phyloP scores from a whole-genome alignment of 495 filamentous ascomycete species.

The Immersiella caudata region DNA sequence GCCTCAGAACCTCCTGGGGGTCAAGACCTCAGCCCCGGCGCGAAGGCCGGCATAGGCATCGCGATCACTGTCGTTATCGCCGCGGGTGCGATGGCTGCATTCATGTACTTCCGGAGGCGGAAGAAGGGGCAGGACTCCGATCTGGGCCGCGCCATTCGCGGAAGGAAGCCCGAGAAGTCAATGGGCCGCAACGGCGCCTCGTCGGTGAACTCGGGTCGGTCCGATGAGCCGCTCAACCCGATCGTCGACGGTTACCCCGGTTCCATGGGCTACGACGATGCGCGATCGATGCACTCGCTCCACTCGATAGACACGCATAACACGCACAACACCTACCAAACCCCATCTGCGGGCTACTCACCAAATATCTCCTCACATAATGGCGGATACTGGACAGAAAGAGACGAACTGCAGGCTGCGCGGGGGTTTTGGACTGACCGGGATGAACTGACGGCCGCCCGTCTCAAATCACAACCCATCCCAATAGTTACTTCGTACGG shows the following conservation, averaged over 20 bases:
- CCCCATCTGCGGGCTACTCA: conserved; percentile 30
- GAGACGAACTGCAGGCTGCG: conserved; percentile 37
- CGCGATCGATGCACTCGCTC: conserved; percentile 29
- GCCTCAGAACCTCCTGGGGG: conserved; percentile 16
- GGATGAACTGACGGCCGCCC: conserved; percentile 38
- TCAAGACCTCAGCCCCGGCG: conserved; percentile 31
- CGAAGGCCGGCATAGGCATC: conserved; percentile 33
- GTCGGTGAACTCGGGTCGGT: conserved; percentile 30
- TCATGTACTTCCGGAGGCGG: conserved; percentile 35
- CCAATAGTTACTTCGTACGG: conserved; percentile 36
- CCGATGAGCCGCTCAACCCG: conserved; percentile 34
- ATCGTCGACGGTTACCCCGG: conserved; percentile 39
- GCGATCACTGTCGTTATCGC: conserved; percentile 30
- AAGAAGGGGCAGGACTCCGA: conserved; percentile 24
- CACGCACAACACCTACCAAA: conserved; percentile 1
- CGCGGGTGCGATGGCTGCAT: conserved; percentile 35
- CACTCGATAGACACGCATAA: conserved; percentile 27
- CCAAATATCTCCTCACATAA: conserved; percentile 24
- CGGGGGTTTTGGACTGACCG: conserved; percentile 32
- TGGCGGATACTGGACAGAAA: conserved; percentile 28
- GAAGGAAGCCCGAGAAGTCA: conserved; percentile 26
- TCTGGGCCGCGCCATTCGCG: conserved; percentile 26
- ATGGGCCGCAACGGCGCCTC: conserved; percentile 18
- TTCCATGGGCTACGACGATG: conserved; percentile 41
- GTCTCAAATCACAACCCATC: conserved; percentile 31